phyloP scores from a whole-genome alignment of 306 rosid genomes.

The Luffa acutangula region DNA sequence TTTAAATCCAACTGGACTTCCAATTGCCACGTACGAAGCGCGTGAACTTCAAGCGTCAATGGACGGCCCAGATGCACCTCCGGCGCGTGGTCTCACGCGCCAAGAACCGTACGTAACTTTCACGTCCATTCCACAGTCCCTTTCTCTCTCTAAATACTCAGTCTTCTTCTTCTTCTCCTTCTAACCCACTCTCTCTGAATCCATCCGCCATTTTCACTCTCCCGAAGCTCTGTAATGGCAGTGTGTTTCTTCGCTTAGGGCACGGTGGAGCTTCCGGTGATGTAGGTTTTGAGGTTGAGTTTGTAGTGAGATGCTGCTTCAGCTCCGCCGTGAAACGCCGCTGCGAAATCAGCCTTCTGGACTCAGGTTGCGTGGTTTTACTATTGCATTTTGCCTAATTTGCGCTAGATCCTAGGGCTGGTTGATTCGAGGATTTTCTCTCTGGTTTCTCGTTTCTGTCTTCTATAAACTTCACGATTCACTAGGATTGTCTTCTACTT shows the following conservation, averaged over 20 bases:
- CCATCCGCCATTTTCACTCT: constrained; percentile 2
- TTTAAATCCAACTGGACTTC: not conserved
- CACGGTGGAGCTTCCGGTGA: not conserved
- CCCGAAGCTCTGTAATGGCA: not conserved
- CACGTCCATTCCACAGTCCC: not conserved
- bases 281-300: not conserved
- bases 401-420: constrained; percentile 4
- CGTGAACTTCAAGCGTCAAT: not conserved
- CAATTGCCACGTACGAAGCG: not conserved
- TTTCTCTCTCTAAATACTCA: not conserved
- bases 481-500: not conserved
- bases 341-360: not conserved
- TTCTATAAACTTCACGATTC: not conserved
- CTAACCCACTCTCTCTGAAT: not conserved
- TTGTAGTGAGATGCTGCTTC: not conserved
- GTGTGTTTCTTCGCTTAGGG: not conserved
- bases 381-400: not conserved
- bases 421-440: not conserved
- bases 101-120: not conserved
- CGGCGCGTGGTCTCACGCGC: not conserved
- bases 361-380: not conserved
- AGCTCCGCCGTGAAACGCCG: not conserved
- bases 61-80: not conserved
- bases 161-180: not conserved
- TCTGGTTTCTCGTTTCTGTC: not conserved